A percentile compares a stretch with the other conserved stretches of the same genome.
These are phyloP conservation scores for Senna tora DNA, from an alignment of 306 rosid species.

Conservation along the genomic window DNA sequence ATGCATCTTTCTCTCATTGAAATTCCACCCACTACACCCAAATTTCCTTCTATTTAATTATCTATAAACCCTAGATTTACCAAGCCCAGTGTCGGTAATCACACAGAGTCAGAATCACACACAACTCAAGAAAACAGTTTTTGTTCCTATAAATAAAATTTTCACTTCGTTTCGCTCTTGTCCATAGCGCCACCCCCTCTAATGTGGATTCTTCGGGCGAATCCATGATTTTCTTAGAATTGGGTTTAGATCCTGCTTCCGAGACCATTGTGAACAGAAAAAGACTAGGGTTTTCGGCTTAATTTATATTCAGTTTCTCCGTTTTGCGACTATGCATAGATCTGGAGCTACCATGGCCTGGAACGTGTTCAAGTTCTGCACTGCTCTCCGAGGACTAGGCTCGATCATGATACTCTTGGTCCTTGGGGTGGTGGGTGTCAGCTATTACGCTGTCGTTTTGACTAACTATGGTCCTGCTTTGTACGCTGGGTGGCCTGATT, in stretches of 20 bases:
- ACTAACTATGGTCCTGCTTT: constrained; percentile 88
- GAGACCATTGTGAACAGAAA: background rate
- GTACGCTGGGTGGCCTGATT: constrained; percentile 71
- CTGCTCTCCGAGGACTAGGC: constrained; percentile 94
- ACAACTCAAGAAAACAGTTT: background rate
- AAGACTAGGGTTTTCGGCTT: constrained; percentile 32
- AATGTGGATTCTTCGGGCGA: constrained; percentile 12
- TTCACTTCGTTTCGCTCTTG: constrained; percentile 6
- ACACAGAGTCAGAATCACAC: constrained; percentile 29
- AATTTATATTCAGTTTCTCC: constrained; percentile 28
- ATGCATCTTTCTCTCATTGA: background rate
- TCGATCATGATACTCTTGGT: constrained; percentile 96
- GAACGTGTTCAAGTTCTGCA: constrained; percentile 99
- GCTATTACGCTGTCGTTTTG: constrained; percentile 94
- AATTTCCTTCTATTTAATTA: constrained; percentile 26
- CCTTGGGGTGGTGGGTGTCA: constrained; percentile 96
- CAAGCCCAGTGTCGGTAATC: constrained; percentile 7
- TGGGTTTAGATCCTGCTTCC: constrained; percentile 4
- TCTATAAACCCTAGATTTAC: constrained; percentile 48
- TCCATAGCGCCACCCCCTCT: background rate
- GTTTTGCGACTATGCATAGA: constrained; percentile 78
- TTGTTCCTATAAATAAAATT: constrained; percentile 9
- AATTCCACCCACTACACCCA: background rate
- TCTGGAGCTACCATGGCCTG: constrained; percentile 98
- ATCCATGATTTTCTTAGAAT: constrained; percentile 19